phyloP scores from a whole-genome alignment of 805 yeast species.

The Candida adriatica region DNA sequence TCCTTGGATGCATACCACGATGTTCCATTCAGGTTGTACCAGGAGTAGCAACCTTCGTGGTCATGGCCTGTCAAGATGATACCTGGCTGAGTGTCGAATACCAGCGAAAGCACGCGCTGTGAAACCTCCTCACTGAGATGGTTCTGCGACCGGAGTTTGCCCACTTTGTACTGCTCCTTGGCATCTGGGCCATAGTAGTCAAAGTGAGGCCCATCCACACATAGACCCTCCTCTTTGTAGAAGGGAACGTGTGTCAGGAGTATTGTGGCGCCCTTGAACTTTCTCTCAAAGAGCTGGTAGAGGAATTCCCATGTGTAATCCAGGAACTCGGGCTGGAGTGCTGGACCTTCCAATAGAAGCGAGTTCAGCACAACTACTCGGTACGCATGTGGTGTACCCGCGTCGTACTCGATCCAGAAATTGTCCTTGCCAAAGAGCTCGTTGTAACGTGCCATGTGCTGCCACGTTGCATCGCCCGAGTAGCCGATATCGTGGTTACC shows the following conservation, averaged over 20 bases:
- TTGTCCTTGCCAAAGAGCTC: conserved; percentile 79
- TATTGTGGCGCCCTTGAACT: conserved; percentile 73
- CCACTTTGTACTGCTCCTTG: conserved; percentile 59
- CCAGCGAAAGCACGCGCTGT: conserved; percentile 59
- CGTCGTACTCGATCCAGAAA: conserved; percentile 66
- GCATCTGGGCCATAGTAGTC: conserved; percentile 50
- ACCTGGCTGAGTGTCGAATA: conserved; percentile 68
- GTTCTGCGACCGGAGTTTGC: conserved; percentile 75
- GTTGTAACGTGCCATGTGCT: conserved; percentile 76
- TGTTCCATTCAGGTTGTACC: conserved; percentile 42
- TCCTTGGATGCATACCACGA: conserved; percentile 56
- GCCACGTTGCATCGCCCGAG: conserved; percentile 89
- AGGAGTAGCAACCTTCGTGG: conserved; percentile 84
- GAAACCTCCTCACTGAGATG: conserved; percentile 66
- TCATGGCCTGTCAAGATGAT: conserved; percentile 91
- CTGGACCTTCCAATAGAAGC: conserved; percentile 84
- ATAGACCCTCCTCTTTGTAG: conserved; percentile 72
- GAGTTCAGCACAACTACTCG: conserved; percentile 85
- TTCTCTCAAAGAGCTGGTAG: conserved; percentile 43
- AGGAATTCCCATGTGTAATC: conserved; percentile 70
- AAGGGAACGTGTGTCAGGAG: conserved; percentile 87
- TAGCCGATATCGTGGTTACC: conserved; percentile 98
- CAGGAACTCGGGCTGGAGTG: conserved; percentile 63
- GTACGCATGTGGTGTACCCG: conserved; percentile 65
- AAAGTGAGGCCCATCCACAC: conserved; percentile 80